These are phyloP conservation scores for Sugiyamaella mastotermitis DNA, from an alignment of 805 yeast species.

Conservation along the genomic window DNA sequence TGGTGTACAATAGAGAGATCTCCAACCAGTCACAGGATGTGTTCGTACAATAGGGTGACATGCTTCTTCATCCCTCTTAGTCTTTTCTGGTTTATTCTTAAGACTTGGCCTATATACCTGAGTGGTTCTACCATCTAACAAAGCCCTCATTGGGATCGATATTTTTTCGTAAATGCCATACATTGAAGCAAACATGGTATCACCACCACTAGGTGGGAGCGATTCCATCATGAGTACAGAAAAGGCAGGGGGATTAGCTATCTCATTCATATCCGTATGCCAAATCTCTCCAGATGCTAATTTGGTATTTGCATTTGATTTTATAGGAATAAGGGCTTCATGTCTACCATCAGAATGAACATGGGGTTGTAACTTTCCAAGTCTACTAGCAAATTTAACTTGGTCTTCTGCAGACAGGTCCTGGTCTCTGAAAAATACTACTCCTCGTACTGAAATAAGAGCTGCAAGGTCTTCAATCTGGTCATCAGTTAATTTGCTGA, in stretches of 20 bases:
- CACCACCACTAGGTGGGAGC: conserved; percentile 49
- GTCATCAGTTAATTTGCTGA: conserved; percentile 25
- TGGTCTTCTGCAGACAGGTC: conserved; percentile 29
- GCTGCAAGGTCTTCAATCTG: conserved; percentile 40
- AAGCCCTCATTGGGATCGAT: conserved; percentile 42
- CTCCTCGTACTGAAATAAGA: conserved; percentile 42
- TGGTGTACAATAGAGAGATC: conserved; percentile 44
- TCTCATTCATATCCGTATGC: conserved; percentile 78
- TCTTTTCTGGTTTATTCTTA: conserved; percentile 27
- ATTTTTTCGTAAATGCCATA: conserved; percentile 50
- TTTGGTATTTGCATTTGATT: conserved; percentile 7
- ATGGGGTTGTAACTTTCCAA: conserved; percentile 29
- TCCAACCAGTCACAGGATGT: conserved; percentile 63
- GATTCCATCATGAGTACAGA: conserved; percentile 63
- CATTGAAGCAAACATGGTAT: conserved; percentile 49
- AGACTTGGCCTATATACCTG: conserved; percentile 20
- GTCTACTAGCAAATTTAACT: conserved; percentile 22
- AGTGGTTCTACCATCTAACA: conserved; percentile 36
- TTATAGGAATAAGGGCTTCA: conserved; percentile 25
- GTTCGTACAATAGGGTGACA: conserved; percentile 56
- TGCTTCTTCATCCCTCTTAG: conserved; percentile 23
- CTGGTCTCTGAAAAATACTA: conserved; percentile 45
- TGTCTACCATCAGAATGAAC: conserved; percentile 27
- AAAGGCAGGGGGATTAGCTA: conserved; percentile 65
- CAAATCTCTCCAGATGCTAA: conserved; percentile 36